Percentiles rank a stretch among this genome's conserved stretches.
phyloP scores from a whole-genome alignment of 176 grass and related monocot species.

The Phyllostachys edulis region DNA sequence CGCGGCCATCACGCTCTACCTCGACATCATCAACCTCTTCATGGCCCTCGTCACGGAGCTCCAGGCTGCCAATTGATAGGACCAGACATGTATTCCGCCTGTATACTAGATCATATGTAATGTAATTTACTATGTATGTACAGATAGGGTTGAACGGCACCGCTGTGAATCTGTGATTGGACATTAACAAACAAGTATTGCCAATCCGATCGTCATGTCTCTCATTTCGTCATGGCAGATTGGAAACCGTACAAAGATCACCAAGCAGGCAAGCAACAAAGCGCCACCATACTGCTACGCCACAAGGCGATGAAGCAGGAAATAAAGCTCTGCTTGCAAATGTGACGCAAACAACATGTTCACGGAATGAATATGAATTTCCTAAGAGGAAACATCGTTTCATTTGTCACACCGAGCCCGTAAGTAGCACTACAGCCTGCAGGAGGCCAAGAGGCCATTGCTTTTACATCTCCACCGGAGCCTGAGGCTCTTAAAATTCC shows the following conservation, averaged over 20 bases:
- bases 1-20: constrained; percentile 77
- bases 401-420: constrained; percentile 13
- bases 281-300: too few species aligned
- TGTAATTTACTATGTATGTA: not conserved
- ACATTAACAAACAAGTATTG: not conserved
- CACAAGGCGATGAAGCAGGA: not conserved
- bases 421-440: constrained; percentile 6
- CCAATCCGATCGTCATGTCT: not conserved
- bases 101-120: not conserved
- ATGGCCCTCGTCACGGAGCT: constrained; percentile 52
- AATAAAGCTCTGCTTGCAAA: not conserved
- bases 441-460: constrained; percentile 13
- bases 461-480: not conserved
- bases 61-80: constrained; percentile 35
- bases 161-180: not conserved
- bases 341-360: not conserved
- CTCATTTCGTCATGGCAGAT: not conserved
- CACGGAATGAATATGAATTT: constrained; percentile 14
- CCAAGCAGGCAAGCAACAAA: not conserved
- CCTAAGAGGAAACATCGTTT: constrained; percentile 12
- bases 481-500: constrained; percentile 8
- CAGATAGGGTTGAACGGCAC: not conserved
- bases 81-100: not conserved
- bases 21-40: constrained; percentile 86
- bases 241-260: not conserved